These are phyloP conservation scores for Colletotrichum karsti DNA, from an alignment of 2,329 filamentous ascomycete species.

Conservation along the genomic window DNA sequence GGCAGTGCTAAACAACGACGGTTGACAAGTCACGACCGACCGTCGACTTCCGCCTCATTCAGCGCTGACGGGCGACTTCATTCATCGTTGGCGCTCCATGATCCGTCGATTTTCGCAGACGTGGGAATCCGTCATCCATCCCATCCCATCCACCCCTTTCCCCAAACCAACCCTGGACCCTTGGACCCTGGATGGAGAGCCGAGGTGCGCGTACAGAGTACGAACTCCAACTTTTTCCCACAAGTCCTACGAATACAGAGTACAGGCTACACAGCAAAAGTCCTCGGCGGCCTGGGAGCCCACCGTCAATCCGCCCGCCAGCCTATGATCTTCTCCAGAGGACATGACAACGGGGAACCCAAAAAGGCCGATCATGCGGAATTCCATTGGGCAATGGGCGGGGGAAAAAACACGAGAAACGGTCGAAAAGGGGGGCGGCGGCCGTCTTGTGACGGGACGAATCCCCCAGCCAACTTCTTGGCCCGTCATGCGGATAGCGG, in stretches of 20 bases:
- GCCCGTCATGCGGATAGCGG: neutral
- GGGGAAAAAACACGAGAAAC: constrained; percentile 10
- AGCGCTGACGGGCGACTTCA: neutral
- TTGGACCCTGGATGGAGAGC: constrained; percentile 11
- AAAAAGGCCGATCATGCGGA: neutral
- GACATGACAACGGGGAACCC: neutral
- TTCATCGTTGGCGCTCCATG: too few relatives aligned
- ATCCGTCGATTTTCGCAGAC: too few relatives aligned
- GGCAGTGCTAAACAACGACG: neutral
- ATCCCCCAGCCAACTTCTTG: constrained; percentile 13
- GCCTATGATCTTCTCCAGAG: neutral
- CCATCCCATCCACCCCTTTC: neutral
- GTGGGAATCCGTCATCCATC: neutral
- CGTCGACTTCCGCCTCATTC: neutral
- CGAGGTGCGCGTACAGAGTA: neutral
- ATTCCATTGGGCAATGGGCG: constrained; percentile 7
- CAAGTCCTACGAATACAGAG: too few relatives aligned
- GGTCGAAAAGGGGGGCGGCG: neutral
- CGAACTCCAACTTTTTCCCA: too few relatives aligned
- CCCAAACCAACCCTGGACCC: neutral
- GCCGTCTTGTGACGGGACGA: constrained; percentile 9
- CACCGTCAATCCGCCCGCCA: too few relatives aligned
- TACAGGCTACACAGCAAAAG: neutral
- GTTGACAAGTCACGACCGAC: neutral
- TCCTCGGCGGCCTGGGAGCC: neutral